phyloP scores from a whole-genome alignment of 495 filamentous ascomycete genomes.

The Penicillium canescens region DNA sequence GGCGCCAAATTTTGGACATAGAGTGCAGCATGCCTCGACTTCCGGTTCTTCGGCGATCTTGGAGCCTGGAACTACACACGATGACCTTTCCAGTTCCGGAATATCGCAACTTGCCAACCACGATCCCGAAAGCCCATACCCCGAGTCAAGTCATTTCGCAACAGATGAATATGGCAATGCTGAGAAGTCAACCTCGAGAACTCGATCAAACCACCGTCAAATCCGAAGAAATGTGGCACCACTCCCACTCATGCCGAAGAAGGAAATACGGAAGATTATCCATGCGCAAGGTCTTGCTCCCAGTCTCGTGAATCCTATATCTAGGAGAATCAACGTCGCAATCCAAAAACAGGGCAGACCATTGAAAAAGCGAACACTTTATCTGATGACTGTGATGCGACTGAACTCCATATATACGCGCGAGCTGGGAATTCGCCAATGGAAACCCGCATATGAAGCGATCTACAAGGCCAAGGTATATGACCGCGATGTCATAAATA shows the following conservation, averaged over 20 bases:
- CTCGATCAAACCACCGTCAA: background rate
- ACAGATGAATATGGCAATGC: background rate
- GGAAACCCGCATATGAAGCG: slow-evolving; percentile 26
- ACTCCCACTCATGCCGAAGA: slow-evolving; percentile 3
- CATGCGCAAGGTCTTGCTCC: slow-evolving; percentile 5
- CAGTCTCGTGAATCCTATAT: slow-evolving; percentile 10
- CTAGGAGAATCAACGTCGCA: slow-evolving; percentile 16
- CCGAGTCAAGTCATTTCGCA: background rate
- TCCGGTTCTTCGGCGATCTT: slow-evolving; percentile 1
- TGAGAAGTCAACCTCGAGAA: too few species aligned
- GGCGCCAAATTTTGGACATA: slow-evolving; percentile 13
- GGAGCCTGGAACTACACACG: background rate
- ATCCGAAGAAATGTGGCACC: background rate
- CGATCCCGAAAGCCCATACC: background rate
- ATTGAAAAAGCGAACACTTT: slow-evolving; percentile 18
- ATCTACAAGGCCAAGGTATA: slow-evolving; percentile 28
- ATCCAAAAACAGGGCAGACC: slow-evolving; percentile 17
- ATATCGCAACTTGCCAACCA: background rate
- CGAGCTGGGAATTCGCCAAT: slow-evolving; percentile 18
- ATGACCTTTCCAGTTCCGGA: background rate
- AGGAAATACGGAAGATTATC: slow-evolving; percentile 5
- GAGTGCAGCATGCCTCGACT: slow-evolving; percentile 18
- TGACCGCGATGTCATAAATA: slow-evolving; percentile 13
- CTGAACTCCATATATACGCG: slow-evolving; percentile 25
- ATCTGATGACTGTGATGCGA: slow-evolving; percentile 17